These are phyloP conservation scores for Physcomitrellopsis africana DNA, from an alignment of 225 moss, liverwort and hornwort genomes.

Conservation along the genomic window DNA sequence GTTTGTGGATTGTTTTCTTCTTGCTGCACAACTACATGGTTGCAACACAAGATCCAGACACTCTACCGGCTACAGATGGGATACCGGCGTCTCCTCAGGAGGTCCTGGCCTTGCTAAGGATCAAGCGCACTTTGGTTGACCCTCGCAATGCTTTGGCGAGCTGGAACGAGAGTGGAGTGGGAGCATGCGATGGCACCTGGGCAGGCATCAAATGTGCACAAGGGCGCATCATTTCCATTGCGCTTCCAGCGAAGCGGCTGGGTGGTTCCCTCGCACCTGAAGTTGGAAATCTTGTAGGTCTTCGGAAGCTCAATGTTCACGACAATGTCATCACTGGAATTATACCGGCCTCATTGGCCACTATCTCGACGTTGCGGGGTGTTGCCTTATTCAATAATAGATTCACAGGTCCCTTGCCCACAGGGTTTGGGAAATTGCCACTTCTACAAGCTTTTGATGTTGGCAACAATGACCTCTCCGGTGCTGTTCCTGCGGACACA, in stretches of 20 bases:
- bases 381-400: constrained; percentile 64
- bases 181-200: constrained; percentile 55
- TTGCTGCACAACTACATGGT: constrained; percentile 5
- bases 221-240: constrained; percentile 50
- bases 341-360: constrained; percentile 40
- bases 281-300: constrained; percentile 44
- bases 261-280: constrained; percentile 45
- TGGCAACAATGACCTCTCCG: constrained; percentile 55
- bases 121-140: constrained; percentile 44
- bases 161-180: constrained; percentile 66
- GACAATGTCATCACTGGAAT: constrained; percentile 48
- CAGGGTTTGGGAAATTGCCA: constrained; percentile 56
- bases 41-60: constrained; percentile 34
- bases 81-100: constrained; percentile 56
- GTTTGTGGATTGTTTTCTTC: constrained; percentile 28
- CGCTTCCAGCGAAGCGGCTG: constrained; percentile 46
- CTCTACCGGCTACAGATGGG: constrained; percentile 38
- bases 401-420: constrained; percentile 60
- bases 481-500: constrained; percentile 50
- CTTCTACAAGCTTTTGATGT: constrained; percentile 64
- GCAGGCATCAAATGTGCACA: constrained; percentile 57
- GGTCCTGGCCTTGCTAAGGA: constrained; percentile 41
- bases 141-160: constrained; percentile 43
- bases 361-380: constrained; percentile 38
- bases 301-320: constrained; percentile 58